phyloP scores from a whole-genome alignment of 2,329 filamentous ascomycete species.

The Coniochaeta sp. region DNA sequence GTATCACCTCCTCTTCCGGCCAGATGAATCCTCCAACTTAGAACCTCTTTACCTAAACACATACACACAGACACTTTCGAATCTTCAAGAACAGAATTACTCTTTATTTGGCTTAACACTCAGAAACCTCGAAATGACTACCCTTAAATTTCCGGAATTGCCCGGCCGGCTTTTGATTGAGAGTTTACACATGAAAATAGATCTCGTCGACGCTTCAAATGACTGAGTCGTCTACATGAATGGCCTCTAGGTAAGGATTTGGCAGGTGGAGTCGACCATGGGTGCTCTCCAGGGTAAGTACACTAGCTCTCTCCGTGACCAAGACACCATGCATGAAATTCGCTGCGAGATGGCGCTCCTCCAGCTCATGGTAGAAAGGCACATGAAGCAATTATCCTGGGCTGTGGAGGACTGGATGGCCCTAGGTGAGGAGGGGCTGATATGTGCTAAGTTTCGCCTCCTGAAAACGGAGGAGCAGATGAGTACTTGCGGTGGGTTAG shows the following conservation, averaged over 20 bases:
- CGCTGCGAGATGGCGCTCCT: neutral
- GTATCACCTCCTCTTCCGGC: no score
- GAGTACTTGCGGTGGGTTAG: constrained; percentile 17
- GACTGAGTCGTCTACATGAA: neutral
- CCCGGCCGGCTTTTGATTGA: neutral
- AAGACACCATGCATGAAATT: neutral
- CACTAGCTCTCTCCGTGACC: neutral
- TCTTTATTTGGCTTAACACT: no score
- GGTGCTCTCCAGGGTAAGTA: neutral
- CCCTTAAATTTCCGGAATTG: no score
- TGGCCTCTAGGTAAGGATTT: neutral
- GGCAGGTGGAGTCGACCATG: neutral
- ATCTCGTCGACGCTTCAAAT: neutral
- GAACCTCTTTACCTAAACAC: no score
- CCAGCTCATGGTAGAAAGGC: neutral
- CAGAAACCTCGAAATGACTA: no score
- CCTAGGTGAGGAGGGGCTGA: neutral
- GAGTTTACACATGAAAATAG: neutral
- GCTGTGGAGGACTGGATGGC: neutral
- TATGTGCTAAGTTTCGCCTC: neutral
- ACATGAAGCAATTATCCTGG: neutral
- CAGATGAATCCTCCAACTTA: no score
- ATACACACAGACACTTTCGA: no score
- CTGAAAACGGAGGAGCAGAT: constrained; percentile 14
- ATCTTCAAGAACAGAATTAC: no score